Evolutionary conservation across 495 filamentous ascomycete species (phyloP), one percentile per base, ranked within the genome.

Genomic region (Talaromyces nanjingensis): DNA sequence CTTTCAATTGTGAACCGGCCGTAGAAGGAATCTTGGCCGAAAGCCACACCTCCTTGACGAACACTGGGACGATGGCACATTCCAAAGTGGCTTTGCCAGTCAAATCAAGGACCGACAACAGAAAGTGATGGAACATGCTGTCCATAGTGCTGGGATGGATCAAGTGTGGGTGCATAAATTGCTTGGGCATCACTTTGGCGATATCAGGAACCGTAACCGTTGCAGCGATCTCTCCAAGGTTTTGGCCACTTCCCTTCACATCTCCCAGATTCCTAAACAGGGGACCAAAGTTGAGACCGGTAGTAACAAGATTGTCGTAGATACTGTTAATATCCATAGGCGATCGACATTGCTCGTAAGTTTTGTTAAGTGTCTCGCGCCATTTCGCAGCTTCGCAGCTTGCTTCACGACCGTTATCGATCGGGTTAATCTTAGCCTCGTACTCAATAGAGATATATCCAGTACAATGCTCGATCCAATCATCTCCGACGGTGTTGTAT

Each of bases 81-180:
- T 70, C 65, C 2, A 74, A 62, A 24, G 59, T 66, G 4, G 64
- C 33, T 11, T 65, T 64, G 2, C 71, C 66, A 3, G 65, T 72
- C 12, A 67, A 54, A 45, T 74, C 69, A 18, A 74, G 65, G 6
- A 68, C 61, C 1, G 69, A 66, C 4, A 68, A 65, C 16, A 64
- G 11, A n/a, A 68, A 57, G 14, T 73, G 64, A 52, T 79, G 76
- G 6, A 77, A 67, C 65, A 75, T 73, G 47, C 71, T 73, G 25
- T 79, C 76, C 69, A 79, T 71, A 2, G 70, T 73, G 6, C 72
- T 68, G 1, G 76, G 76, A 37, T 79, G 76, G 24, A 79, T 73
- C 2, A 76, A 42, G 56, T 75, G 74, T 0, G 69, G 55, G 42
- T 74, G 68, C 59, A 69, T 61, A 62, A 67, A 69, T 12, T 63